Base-by-base conservation (phyloP, 148 eudicot species). In the Fagopyrum tataricum region DNA sequence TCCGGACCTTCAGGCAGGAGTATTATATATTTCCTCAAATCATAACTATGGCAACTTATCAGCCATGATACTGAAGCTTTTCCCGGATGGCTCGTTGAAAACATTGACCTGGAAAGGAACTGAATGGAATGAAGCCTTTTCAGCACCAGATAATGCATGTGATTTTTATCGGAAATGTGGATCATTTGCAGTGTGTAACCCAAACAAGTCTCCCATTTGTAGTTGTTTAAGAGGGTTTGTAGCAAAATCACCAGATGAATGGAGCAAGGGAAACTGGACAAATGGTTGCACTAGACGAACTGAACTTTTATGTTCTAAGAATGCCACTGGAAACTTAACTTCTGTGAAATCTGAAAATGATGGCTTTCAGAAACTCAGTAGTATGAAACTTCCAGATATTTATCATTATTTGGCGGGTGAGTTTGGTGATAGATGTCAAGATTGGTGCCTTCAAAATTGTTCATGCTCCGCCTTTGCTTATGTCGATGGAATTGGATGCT, bases 81-180 rank as follows among this genome's bases (percentile, higher is more conserved):
- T 51, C 31, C 61, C 61, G 20, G 43, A 26, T 24, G 61, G 59
- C 18, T 31, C 42, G 24, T 72, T 49, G 7, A 17, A 11, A 70
- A 21, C 51, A 9, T 21, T 70, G 17, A 11, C 17, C 4, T 70
- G n/a, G 49, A 9, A 10, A 48, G 55, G 73, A 70, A 70, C 14
- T 6, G 68, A 39, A 6, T 91, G 97, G 97, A 5, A 5, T 0
- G 10, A 46, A 3, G 77, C 47, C 24, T 72, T 67, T 70, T 13
- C n/a, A 2, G 62, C 72, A 0, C 84, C 78, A 3, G 31, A 44
- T 4, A 67, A 75, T 43, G 21, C 41, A 0, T 91, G 93, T 75
- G 88, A 87, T 47, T 15, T 20, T 15, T 91, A 87, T 67, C 80
- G 73, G 0, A 58, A 20, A 4, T 91, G 97, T 77, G 97, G 97